Evolutionary conservation across 148 eudicot genomes (phyloP).

Genomic region (Dysphania ambrosioides): DNA sequence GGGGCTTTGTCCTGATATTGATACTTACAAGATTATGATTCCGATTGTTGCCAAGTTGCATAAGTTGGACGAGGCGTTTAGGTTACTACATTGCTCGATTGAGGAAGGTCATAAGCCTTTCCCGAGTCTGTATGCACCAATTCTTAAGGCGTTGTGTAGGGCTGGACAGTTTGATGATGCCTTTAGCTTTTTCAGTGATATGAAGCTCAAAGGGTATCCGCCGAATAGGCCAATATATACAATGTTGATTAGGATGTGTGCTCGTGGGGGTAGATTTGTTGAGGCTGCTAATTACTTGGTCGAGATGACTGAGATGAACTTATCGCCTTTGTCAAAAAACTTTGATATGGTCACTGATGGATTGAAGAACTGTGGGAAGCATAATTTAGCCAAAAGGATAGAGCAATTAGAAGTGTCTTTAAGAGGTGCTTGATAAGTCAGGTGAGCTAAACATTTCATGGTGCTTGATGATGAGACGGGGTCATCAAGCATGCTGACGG

Average conservation of each 20-base stretch:
- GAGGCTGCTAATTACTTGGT: slow-evolving; percentile 93
- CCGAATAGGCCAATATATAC: slow-evolving; percentile 91
- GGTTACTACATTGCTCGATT: slow-evolving; percentile 67
- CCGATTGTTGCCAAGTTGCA: slow-evolving; percentile 58
- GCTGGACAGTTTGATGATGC: slow-evolving; percentile 91
- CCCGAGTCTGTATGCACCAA: slow-evolving; percentile 94
- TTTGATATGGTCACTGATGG: slow-evolving; percentile 99
- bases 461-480: neutral
- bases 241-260: slow-evolving; percentile 84
- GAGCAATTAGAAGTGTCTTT: slow-evolving; percentile 83
- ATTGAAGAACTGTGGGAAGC: slow-evolving; percentile 88
- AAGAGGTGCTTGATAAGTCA: slow-evolving; percentile 45
- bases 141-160: slow-evolving; percentile 74
- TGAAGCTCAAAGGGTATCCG: slow-evolving; percentile 80
- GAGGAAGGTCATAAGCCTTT: slow-evolving; percentile 90
- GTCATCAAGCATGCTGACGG: slow-evolving; percentile 5
- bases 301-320: slow-evolving; percentile 85
- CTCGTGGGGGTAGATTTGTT: slow-evolving; percentile 79
- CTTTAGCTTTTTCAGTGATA: slow-evolving; percentile 81
- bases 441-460: neutral
- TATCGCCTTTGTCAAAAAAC: slow-evolving; percentile 62
- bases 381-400: slow-evolving; percentile 78
- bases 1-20: slow-evolving; percentile 69
- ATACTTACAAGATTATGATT: slow-evolving; percentile 77
- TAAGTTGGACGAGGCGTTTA: slow-evolving; percentile 73